Evolutionary conservation across 129 eudicot species (phyloP), one percentile per base, ranked within the genome.

Genomic region (Helianthus tuberosus): DNA sequence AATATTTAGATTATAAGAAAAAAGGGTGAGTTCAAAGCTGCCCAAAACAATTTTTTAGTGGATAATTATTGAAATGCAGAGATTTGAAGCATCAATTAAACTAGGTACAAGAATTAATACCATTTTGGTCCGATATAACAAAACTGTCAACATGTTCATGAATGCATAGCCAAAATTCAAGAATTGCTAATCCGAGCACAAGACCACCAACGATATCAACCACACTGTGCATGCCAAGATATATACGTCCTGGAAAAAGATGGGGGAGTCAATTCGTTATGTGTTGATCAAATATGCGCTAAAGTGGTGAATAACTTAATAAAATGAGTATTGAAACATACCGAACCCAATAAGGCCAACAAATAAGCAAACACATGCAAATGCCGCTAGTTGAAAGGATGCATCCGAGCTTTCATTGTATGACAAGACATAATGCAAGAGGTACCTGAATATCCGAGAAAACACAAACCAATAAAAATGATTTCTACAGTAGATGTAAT

Each of bases 161-260:
- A 64, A 89, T 57, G 15, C 47, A 77, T 20, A 95, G 91, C 99
- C 99, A 95, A 59, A 89, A 69, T 71, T 79, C 75, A 16, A 95
- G 94, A 68, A 95, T 89, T 36, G 81, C 75, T 75, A 89, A 65
- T 73, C 99, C 99, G 75, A 89, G 43, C 77, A 79, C 82, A 76
- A 95, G 92, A 68, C 99, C 99, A 35, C 81, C 89, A 71, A 91
- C 9, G 61, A 95, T 83, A 68, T 95, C 99, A 41, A 95, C 73
- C 75, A 85, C 80, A 55, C 99, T 89, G 80, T 95, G 99, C 99
- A 95, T 95, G 54, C 97, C 99, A 10, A 95, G 95, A 83, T 95
- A 95, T 57, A 91, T 77, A 83, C 97, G 82, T 76, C 97, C 99
- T 95, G 66, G 29, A 35, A 75, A 68, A 54, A 32, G 47, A 60